These are phyloP conservation scores for Cenococcum geophilum DNA, from an alignment of 495 filamentous ascomycete genomes.

Conservation along the genomic window DNA sequence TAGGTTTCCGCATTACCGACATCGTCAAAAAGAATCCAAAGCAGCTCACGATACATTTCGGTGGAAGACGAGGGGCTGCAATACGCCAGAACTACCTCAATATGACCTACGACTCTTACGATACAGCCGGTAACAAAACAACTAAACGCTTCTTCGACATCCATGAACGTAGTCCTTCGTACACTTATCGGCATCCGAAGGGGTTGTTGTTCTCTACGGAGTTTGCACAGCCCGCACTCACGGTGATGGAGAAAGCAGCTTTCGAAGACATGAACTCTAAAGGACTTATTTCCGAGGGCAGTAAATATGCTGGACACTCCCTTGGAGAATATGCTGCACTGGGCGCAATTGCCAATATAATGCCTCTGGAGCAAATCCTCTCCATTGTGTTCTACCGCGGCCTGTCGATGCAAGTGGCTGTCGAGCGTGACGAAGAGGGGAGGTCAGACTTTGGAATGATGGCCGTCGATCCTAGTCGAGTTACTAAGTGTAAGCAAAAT, in stretches of 20 bases:
- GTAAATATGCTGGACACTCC: slow-evolving; percentile 97
- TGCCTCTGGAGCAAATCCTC: slow-evolving; percentile 97
- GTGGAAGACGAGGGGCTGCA: slow-evolving; percentile 89
- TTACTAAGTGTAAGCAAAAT: slow-evolving; percentile 55
- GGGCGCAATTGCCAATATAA: slow-evolving; percentile 93
- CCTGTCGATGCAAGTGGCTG: slow-evolving; percentile 99
- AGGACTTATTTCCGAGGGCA: slow-evolving; percentile 90
- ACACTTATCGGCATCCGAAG: slow-evolving; percentile 93
- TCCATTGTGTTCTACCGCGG: slow-evolving; percentile 99
- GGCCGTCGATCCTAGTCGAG: slow-evolving; percentile 93
- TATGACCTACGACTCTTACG: slow-evolving; percentile 98
- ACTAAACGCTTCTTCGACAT: slow-evolving; percentile 99
- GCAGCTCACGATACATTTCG: slow-evolving; percentile 97
- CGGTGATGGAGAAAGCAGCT: slow-evolving; percentile 98
- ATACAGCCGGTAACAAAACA: slow-evolving; percentile 81
- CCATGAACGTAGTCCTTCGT: slow-evolving; percentile 80
- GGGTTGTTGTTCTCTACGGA: slow-evolving; percentile 96
- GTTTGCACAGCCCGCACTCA: slow-evolving; percentile 95
- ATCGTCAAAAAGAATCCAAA: slow-evolving; percentile 99
- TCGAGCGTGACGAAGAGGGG: slow-evolving; percentile 87
- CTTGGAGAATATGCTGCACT: slow-evolving; percentile 97
- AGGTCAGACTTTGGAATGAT: slow-evolving; percentile 98
- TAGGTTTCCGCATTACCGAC: slow-evolving; percentile 90
- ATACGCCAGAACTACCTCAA: slow-evolving; percentile 99
- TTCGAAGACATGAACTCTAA: slow-evolving; percentile 99